Base-by-base conservation (phyloP, 192 early-diverging fungal species). In the Linnemannia exigua region DNA sequence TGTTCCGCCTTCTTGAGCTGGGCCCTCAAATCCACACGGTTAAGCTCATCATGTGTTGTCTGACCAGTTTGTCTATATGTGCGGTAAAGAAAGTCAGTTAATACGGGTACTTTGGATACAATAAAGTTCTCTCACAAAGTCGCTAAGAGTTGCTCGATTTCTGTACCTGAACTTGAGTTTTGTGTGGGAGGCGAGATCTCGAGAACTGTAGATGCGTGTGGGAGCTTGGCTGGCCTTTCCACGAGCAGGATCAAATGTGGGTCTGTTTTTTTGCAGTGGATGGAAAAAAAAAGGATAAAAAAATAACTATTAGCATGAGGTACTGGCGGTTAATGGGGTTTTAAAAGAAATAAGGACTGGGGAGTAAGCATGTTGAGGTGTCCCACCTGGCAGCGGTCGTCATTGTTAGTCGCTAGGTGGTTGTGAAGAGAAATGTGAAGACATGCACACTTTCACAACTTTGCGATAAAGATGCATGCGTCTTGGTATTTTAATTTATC, bases 241-340 rank as follows among this genome's bases (percentile, higher is more conserved):
- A 80, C 92, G 90, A 67, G 95, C 95, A 25, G 94, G 93, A 87
- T 95, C 93, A 87, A 95, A 95, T 44, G 95, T 95, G 14, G 95
- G 95, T 41, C 95, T 89, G 41, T 90, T 37, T 90, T 37, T 15
- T 12, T 51, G 19, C 20, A 46, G 38, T 68, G 25, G 52, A 72
- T 69, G n/a, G 15, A 74, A 31, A 17, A 22, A 70, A n/a, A n/a
- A n/a, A n/a, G n/a, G n/a, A n/a, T n/a, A n/a, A n/a, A n/a, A n/a
- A n/a, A n/a, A n/a, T n/a, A n/a, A n/a, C n/a, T n/a, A n/a, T n/a
- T n/a, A n/a, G n/a, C n/a, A n/a, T n/a, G n/a, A n/a, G n/a, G n/a
- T n/a, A n/a, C n/a, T n/a, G n/a, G n/a, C n/a, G n/a, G n/a, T n/a
- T n/a, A n/a, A n/a, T n/a, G n/a, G n/a, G n/a, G n/a, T n/a, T n/a